These are phyloP conservation scores for Solanum hybrid DNA, from an alignment of 305 asterid species.

Conservation along the genomic window DNA sequence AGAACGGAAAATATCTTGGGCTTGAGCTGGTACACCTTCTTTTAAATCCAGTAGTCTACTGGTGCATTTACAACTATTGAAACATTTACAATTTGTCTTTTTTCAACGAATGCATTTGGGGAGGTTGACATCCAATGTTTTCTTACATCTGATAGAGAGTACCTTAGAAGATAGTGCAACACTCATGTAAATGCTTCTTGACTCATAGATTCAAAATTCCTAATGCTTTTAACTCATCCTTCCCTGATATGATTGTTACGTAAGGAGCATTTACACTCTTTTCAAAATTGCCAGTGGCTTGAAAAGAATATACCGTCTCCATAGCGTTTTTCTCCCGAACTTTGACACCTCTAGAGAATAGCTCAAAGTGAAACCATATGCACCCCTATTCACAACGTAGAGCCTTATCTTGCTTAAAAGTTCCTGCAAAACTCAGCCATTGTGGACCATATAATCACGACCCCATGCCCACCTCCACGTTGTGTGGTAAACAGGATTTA, in stretches of 20 bases:
- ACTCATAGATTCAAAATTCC: not conserved
- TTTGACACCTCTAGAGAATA: not conserved
- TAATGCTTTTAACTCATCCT: not conserved
- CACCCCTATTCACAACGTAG: not conserved
- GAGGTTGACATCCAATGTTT: not conserved
- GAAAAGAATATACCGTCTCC: not conserved
- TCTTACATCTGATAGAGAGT: not conserved
- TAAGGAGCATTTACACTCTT: not conserved
- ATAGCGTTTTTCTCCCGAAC: not conserved
- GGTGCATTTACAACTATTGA: not conserved
- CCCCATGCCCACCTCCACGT: not conserved
- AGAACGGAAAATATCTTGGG: not conserved
- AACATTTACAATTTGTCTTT: not conserved
- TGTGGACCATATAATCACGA: not conserved
- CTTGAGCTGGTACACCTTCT: not conserved
- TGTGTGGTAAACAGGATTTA: not conserved
- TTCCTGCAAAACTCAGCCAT: not conserved
- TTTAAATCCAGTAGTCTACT: not conserved
- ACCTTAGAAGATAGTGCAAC: conserved; percentile 1
- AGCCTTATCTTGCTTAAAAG: conserved; percentile 3
- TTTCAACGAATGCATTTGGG: not conserved
- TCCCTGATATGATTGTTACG: not conserved
- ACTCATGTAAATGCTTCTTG: not conserved
- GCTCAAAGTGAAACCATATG: not conserved
- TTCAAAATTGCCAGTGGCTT: not conserved